Evolutionary conservation across 768 basidiomycete species (phyloP).

Genomic region (Cytidiella melzeri): DNA sequence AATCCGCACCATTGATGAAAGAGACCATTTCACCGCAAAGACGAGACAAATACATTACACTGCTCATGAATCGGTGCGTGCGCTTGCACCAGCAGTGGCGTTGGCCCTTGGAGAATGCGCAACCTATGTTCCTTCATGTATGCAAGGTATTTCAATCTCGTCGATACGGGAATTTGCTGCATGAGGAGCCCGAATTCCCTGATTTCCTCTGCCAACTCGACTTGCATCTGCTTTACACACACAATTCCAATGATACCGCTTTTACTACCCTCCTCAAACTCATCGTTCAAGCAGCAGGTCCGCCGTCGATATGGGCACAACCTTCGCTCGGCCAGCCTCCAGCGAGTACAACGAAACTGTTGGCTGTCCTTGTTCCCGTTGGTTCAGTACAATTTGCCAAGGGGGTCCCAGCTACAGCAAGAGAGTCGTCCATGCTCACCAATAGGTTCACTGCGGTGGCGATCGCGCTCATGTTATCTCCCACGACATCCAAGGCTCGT

Average conservation of each 20-base stretch:
- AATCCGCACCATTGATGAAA: slow-evolving; percentile 49
- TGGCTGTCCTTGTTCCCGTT: slow-evolving; percentile 68
- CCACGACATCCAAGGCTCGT: slow-evolving; percentile 40
- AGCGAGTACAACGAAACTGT: slow-evolving; percentile 53
- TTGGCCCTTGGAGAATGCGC: slow-evolving; percentile 59
- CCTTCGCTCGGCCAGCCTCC: slow-evolving; percentile 26
- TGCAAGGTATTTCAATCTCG: slow-evolving; percentile 72
- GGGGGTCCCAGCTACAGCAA: slow-evolving; percentile 38
- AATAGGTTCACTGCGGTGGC: slow-evolving; percentile 77
- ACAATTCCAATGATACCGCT: slow-evolving; percentile 56
- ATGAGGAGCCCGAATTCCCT: slow-evolving; percentile 61
- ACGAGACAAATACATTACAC: slow-evolving; percentile 65
- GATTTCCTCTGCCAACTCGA: slow-evolving; percentile 57
- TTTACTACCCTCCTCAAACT: slow-evolving; percentile 81
- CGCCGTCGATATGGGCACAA: no score
- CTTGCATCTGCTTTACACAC: slow-evolving; percentile 43
- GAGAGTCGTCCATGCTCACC: slow-evolving; percentile 68
- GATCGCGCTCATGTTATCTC: slow-evolving; percentile 64
- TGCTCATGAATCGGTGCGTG: slow-evolving; percentile 68
- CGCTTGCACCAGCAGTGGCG: slow-evolving; percentile 69
- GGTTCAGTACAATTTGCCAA: slow-evolving; percentile 62
- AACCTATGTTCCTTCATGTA: slow-evolving; percentile 54
- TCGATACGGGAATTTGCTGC: slow-evolving; percentile 64
- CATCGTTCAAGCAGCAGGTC: slow-evolving; percentile 47
- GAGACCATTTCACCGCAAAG: slow-evolving; percentile 40